A percentile compares a stretch with the other conserved stretches of the same genome.
These are phyloP conservation scores for Ogataea pilisensis DNA, from an alignment of 805 yeast genomes.

Conservation along the genomic window DNA sequence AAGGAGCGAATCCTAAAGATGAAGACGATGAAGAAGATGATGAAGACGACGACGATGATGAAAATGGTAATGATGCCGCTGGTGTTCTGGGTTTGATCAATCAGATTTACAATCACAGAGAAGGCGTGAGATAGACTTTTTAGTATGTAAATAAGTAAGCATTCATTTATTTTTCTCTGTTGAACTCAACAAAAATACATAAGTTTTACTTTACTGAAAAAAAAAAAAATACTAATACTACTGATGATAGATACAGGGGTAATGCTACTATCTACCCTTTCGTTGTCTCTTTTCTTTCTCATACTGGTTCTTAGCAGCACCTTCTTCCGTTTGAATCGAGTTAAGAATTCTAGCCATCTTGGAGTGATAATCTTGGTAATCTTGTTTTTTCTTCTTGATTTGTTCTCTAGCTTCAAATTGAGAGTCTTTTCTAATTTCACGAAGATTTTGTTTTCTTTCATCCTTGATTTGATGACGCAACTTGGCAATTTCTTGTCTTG, in stretches of 20 bases:
- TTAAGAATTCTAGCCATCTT: slow-evolving; percentile 86
- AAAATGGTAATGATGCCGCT: slow-evolving; percentile 26
- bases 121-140: slow-evolving; percentile 15
- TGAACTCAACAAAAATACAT: too few relatives aligned
- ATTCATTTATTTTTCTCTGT: background rate
- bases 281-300: slow-evolving; percentile 77
- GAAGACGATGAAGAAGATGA: slow-evolving; percentile 31
- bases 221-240: too few relatives aligned
- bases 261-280: slow-evolving; percentile 42
- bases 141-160: too few relatives aligned
- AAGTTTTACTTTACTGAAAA: too few relatives aligned
- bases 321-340: slow-evolving; percentile 88
- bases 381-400: slow-evolving; percentile 69
- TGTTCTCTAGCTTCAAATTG: slow-evolving; percentile 84
- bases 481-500: slow-evolving; percentile 79
- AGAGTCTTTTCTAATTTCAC: slow-evolving; percentile 87
- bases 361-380: slow-evolving; percentile 75
- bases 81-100: slow-evolving; percentile 72
- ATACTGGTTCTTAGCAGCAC: slow-evolving; percentile 89
- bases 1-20: slow-evolving; percentile 15
- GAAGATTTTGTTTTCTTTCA: slow-evolving; percentile 82
- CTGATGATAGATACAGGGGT: too few relatives aligned
- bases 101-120: slow-evolving; percentile 62
- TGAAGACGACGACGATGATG: slow-evolving; percentile 31
- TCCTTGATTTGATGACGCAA: slow-evolving; percentile 82